Conservation (phyloP, 2,329 filamentous ascomycete species). For the Colletotrichum noveboracense region DNA sequence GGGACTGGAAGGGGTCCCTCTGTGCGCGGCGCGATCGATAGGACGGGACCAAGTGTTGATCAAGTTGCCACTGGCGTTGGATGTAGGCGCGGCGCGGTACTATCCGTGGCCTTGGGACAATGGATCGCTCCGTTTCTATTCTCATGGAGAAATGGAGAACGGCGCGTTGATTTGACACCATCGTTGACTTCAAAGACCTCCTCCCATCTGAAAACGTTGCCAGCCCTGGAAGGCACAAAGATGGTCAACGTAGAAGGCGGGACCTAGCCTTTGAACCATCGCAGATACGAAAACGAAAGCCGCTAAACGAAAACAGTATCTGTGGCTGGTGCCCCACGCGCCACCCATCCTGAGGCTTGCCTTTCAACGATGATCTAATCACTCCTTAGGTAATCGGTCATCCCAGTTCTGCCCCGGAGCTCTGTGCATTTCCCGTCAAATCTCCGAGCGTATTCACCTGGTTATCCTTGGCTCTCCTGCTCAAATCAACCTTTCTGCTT, state of each 20-base stretch:
- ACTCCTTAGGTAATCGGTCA: neutral
- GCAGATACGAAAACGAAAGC: neutral
- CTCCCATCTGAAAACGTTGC: neutral
- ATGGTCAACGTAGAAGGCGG: neutral
- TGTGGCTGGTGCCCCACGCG: neutral
- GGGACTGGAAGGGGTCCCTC: neutral
- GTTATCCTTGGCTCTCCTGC: neutral
- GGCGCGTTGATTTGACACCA: neutral
- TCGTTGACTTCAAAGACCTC: neutral
- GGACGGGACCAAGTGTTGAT: neutral
- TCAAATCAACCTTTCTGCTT: neutral
- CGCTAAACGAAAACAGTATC: neutral
- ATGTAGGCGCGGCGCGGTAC: neutral
- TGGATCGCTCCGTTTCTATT: neutral
- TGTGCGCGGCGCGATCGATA: neutral
- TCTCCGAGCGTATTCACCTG: neutral
- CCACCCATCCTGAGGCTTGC: neutral
- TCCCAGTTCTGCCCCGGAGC: neutral
- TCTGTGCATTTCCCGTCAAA: neutral
- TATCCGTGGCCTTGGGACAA: neutral
- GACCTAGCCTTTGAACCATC: neutral
- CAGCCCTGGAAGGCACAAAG: neutral
- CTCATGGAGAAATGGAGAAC: neutral
- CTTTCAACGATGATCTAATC: neutral
- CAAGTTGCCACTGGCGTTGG: neutral